Evolutionary conservation across 2,329 filamentous ascomycete species (phyloP).

Genomic region (Stemphylium lycopersici): DNA sequence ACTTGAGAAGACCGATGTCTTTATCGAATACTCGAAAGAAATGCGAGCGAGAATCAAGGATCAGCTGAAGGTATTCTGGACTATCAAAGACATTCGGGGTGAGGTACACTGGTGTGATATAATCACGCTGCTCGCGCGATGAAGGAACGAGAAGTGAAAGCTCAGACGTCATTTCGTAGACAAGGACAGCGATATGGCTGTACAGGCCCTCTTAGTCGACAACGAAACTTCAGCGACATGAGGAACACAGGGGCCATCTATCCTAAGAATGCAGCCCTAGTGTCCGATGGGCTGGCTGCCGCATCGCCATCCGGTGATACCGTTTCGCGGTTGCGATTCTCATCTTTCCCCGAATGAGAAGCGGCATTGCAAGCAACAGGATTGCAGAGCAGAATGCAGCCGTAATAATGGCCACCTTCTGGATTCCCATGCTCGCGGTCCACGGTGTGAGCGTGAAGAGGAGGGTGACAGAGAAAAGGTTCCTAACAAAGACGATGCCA

Average conservation of each 20-base stretch:
- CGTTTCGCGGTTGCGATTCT: slow-evolving; percentile 16
- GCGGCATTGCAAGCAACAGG: slow-evolving; percentile 23
- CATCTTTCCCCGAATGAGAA: slow-evolving; percentile 21
- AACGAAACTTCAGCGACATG: not conserved
- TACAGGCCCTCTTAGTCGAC: no score
- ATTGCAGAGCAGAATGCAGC: slow-evolving; percentile 45
- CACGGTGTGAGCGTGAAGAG: slow-evolving; percentile 56
- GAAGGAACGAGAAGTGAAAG: not conserved
- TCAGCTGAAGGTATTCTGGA: slow-evolving; percentile 8
- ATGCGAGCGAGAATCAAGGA: not conserved
- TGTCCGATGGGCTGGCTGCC: slow-evolving; percentile 17
- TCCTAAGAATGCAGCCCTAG: not conserved
- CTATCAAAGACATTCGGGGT: slow-evolving; percentile 7
- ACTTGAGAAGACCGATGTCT: not conserved
- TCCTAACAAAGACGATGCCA: slow-evolving; percentile 54
- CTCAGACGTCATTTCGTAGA: no score
- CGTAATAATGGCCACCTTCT: slow-evolving; percentile 52
- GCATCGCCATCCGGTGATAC: slow-evolving; percentile 19
- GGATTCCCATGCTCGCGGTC: slow-evolving; percentile 47
- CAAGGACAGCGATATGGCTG: not conserved
- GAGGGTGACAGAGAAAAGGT: slow-evolving; percentile 52
- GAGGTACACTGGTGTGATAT: slow-evolving; percentile 10
- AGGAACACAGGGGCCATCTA: not conserved
- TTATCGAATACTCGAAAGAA: slow-evolving; percentile 4
- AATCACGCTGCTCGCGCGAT: slow-evolving; percentile 4